Percentiles rank a stretch among this genome's conserved stretches.
phyloP scores from a whole-genome alignment of 192 early-diverging fungal genomes.

The Gonapodya sp. region DNA sequence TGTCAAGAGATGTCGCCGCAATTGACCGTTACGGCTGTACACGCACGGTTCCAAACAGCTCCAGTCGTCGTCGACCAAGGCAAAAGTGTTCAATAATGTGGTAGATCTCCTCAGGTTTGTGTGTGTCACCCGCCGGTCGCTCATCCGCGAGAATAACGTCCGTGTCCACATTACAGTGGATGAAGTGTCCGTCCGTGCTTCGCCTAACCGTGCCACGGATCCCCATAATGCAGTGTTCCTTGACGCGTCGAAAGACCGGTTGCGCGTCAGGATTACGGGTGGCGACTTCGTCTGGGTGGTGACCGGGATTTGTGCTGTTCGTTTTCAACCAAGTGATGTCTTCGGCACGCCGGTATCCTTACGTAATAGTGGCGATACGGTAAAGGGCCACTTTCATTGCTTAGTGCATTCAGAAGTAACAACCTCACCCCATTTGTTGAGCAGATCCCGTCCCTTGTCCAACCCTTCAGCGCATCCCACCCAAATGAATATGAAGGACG shows the following conservation, averaged over 20 bases:
- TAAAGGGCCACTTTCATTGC: too few species aligned
- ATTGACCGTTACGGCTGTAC: background rate
- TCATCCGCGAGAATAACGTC: conserved; percentile 57
- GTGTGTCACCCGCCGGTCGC: conserved; percentile 24
- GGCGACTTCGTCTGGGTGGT: background rate
- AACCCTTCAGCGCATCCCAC: conserved; percentile 42
- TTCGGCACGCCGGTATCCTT: conserved; percentile 49
- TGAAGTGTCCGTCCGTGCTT: conserved; percentile 55
- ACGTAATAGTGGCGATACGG: too few species aligned
- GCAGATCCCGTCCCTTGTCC: conserved; percentile 43
- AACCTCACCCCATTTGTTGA: conserved; percentile 37
- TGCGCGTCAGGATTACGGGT: background rate
- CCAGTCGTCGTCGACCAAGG: conserved; percentile 46
- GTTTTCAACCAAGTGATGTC: conserved; percentile 61
- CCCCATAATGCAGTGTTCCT: conserved; percentile 61
- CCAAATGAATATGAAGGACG: conserved; percentile 57
- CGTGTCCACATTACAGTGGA: conserved; percentile 62
- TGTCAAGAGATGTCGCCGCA: background rate
- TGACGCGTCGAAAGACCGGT: conserved; percentile 43
- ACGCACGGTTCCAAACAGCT: conserved; percentile 46
- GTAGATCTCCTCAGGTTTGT: conserved; percentile 52
- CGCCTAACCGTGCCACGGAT: conserved; percentile 55
- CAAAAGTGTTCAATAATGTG: conserved; percentile 58
- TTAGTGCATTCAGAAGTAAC: too few species aligned
- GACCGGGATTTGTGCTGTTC: conserved; percentile 9